Base-by-base conservation (phyloP, 345 rosid species). In the Gossypium turneri region DNA sequence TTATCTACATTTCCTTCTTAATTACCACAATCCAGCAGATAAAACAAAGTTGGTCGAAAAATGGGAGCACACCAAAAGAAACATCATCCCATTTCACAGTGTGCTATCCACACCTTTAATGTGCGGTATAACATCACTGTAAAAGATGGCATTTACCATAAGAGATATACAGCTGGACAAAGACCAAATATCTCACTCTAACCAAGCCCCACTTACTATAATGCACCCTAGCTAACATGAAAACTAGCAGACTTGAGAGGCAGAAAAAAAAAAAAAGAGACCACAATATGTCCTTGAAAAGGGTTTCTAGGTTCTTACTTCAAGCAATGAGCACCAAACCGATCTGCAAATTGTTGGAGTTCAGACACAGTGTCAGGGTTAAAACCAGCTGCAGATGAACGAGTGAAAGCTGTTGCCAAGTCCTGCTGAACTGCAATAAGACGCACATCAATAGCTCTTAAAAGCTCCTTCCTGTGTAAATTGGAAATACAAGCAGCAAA, bases 391-490 rank as follows among this genome's bases (percentile, higher is more conserved):
- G 97, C 87, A 17, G 87, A 90, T 76, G 99, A 98, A 78, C 87
- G 92, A 77, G 88, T 81, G 83, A 77, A 89, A 72, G 99, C 92
- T 20, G 86, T 80, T 75, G 82, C 79, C 72, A 96, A 80, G 83
- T 96, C 97, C 81, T 92, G 98, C 79, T 76, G 89, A 77, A 90
- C 92, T 29, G 98, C 95, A 63, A 81, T 79, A 73, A 93, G 90
- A 58, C 97, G 88, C 61, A 92, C 90, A 83, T 96, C 99, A 79
- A 96, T 96, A 41, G 99, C 99, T 83, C 91, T 92, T 76, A 90
- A 82, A 83, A 96, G 97, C 85, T 92, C 99, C 87, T 83, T 96
- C 90, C 99, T 96, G 84, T 44, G 68, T 67, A 75, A 53, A 50
- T 6, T 20, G 47, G 67, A 47, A 53, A 52, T 51, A 27, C 16